Base-by-base conservation (phyloP, 306 rosid species). In the Prunus mongolica region DNA sequence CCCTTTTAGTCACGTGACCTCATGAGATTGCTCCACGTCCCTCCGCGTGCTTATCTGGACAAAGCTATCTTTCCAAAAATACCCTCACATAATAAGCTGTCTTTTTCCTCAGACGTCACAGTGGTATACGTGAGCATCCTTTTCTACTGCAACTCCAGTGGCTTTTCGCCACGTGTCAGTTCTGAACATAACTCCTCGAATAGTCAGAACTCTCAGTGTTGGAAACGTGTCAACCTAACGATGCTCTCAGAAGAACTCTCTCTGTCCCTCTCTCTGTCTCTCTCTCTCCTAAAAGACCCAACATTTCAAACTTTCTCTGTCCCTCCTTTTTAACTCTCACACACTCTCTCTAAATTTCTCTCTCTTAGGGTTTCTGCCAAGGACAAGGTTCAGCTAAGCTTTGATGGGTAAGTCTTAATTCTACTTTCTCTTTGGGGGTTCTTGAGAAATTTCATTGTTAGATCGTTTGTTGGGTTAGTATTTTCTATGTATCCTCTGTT, bases 321-420 rank as follows among this genome's bases (percentile, higher is more conserved):
- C 84, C 84, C 88, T 81, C 80, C 74, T 72, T 80, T 75, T 80
- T 70, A 74, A 61, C n/a, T 27, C 66, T 49, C 80, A 45, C 80
- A 12, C 38, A 18, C 55, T 71, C 38, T 67, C 81, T 81, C 86
- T 75, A 79, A 15, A 41, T 24, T 49, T 25, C 81, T 79, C 85
- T 78, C 86, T 70, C 82, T 58, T 79, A 83, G 88, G 91, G 88
- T 85, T 87, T 80, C 84, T 41, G 30, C 72, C 79, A 68, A 13
- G 64, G 13, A 34, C 72, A 79, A 38, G 49, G 51, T 44, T 83
- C 79, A 72, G 67, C 83, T 69, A 73, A 51, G 44, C 54, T 73
- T 79, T 57, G 18, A 70, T 70, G 81, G 91, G 88, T 79, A 79
- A 64, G 46, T 44, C 0, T 14, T 2, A 56, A 3, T 15, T 79